phyloP scores from a whole-genome alignment of 495 filamentous ascomycete genomes.

The Trichoderma erinaceum region DNA sequence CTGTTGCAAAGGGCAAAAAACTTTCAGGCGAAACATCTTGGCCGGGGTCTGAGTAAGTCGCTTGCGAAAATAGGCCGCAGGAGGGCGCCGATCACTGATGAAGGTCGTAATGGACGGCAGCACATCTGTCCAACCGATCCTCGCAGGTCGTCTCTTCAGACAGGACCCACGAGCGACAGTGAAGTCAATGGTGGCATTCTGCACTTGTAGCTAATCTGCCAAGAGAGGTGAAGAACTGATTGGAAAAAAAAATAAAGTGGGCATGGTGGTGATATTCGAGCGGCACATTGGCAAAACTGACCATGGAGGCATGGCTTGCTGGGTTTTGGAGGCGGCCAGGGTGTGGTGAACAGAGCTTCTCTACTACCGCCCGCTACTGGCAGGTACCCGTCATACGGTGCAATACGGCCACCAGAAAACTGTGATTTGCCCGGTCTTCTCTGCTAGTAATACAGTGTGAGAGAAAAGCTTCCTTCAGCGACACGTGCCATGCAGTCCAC shows the following conservation, averaged over 20 bases:
- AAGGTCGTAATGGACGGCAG: constrained; percentile 1
- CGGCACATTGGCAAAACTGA: neutral
- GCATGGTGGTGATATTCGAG: neutral
- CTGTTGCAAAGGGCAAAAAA: neutral
- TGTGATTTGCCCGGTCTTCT: neutral
- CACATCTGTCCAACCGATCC: constrained; percentile 2
- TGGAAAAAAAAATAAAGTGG: neutral
- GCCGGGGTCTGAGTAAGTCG: neutral
- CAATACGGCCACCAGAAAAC: neutral
- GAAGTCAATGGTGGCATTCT: too few relatives aligned
- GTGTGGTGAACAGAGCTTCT: neutral
- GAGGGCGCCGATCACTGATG: neutral
- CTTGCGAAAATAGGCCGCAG: neutral
- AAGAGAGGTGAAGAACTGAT: neutral
- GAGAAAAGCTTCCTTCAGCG: neutral
- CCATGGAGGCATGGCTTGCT: neutral
- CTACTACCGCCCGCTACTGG: neutral
- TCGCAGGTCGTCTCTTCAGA: neutral
- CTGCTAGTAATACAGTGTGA: neutral
- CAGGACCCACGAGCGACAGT: neutral
- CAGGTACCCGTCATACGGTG: neutral
- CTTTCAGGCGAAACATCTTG: neutral
- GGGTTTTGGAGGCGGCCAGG: neutral
- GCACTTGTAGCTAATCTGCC: neutral
- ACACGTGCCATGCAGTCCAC: neutral